Percentiles rank a stretch among this genome's conserved stretches.
Evolutionary conservation across 2,329 filamentous ascomycete species (phyloP).

Genomic region (Alternaria alternata): DNA sequence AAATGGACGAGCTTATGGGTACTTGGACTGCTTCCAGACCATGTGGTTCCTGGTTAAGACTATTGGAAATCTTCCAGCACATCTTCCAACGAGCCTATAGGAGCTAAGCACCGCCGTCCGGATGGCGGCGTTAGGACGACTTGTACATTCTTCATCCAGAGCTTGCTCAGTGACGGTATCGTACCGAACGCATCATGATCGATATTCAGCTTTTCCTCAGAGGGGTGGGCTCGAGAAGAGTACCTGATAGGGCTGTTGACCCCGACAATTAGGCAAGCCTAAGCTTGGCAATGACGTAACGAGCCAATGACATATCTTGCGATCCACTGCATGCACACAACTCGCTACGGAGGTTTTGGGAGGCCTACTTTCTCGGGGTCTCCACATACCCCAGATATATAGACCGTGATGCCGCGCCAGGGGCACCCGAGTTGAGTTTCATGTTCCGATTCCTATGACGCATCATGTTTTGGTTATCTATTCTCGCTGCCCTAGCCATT

Average conservation of each 20-base stretch:
- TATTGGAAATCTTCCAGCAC: neutral
- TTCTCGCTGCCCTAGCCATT: neutral
- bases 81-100: neutral
- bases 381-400: neutral
- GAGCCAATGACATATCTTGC: neutral
- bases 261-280: neutral
- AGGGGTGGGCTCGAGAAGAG: neutral
- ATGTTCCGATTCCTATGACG: neutral
- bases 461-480: constrained; percentile 7
- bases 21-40: neutral
- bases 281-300: constrained; percentile 1
- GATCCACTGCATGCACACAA: neutral
- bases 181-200: neutral
- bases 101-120: neutral
- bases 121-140: neutral
- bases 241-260: neutral
- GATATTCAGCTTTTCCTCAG: neutral
- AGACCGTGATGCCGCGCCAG: neutral
- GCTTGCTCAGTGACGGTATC: neutral
- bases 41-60: neutral
- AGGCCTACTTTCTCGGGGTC: neutral
- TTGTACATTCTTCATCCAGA: neutral
- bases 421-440: neutral
- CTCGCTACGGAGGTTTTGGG: neutral
- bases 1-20: neutral